Conservation (phyloP, 495 filamentous ascomycete species). For the Tuber microsphaerosporum region DNA sequence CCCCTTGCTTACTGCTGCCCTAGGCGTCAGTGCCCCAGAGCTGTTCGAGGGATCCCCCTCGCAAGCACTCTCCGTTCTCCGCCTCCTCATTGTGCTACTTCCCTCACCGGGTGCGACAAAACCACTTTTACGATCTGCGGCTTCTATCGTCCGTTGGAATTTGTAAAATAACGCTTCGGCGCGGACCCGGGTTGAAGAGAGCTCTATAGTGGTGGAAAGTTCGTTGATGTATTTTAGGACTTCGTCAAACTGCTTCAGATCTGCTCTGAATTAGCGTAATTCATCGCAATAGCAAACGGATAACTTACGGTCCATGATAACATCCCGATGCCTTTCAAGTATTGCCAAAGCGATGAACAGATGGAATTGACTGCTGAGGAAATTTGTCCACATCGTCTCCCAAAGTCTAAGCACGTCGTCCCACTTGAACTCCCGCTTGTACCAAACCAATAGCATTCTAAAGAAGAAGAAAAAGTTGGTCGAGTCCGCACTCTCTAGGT, state of each 20-base stretch:
- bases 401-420: conserved; percentile 76
- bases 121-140: conserved; percentile 72
- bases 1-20: conserved; percentile 39
- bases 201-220: conserved; percentile 83
- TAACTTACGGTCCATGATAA: conserved; percentile 70
- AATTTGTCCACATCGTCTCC: conserved; percentile 95
- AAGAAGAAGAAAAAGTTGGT: conserved; percentile 99
- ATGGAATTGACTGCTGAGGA: conserved; percentile 77
- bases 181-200: conserved; percentile 71
- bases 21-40: conserved; percentile 20
- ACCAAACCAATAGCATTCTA: conserved; percentile 96
- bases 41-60: conserved; percentile 12
- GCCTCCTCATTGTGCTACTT: conserved; percentile 18
- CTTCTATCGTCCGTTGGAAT: conserved; percentile 79
- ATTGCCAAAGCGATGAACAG: conserved; percentile 91
- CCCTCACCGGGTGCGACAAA: conserved; percentile 13
- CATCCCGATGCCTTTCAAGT: conserved; percentile 85
- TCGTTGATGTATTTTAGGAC: conserved; percentile 98
- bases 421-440: conserved; percentile 94
- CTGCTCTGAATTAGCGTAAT: conserved; percentile 14
- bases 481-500: conserved; percentile 79
- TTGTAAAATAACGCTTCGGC: conserved; percentile 83
- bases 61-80: conserved; percentile 19
- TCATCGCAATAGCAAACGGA: neutral
- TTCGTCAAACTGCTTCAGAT: conserved; percentile 92